Percentiles rank a stretch among this genome's conserved stretches.
phyloP scores from a whole-genome alignment of 2,329 filamentous ascomycete species.

The Pleomassaria siparia region DNA sequence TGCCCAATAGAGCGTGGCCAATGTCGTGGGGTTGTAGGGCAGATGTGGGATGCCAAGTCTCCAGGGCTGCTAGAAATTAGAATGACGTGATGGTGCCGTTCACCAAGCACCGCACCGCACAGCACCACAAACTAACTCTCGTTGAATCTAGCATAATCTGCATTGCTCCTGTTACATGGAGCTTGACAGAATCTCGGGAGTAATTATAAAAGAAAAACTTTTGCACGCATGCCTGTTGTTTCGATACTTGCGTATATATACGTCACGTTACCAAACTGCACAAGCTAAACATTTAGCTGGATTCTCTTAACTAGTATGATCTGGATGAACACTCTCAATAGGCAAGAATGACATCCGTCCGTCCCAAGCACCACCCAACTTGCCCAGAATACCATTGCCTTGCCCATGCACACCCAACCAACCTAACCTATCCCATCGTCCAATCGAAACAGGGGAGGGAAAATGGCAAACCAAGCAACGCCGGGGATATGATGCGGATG shows the following conservation, averaged over 20 bases:
- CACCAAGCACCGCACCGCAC: neutral
- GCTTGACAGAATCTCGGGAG: too few relatives aligned
- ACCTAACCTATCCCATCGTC: slow-evolving; percentile 21
- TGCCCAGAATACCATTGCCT: slow-evolving; percentile 18
- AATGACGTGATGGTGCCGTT: neutral
- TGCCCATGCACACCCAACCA: slow-evolving; percentile 21
- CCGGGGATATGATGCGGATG: slow-evolving; percentile 47
- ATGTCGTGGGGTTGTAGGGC: neutral
- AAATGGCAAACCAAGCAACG: slow-evolving; percentile 34
- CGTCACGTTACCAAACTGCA: neutral
- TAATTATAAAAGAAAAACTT: neutral
- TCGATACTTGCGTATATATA: neutral
- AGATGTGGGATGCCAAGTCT: neutral
- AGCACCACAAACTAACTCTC: too few relatives aligned
- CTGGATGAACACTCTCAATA: slow-evolving; percentile 5
- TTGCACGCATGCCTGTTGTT: neutral
- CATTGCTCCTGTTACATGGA: too few relatives aligned
- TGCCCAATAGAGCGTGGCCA: neutral
- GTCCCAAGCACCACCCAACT: slow-evolving; percentile 15
- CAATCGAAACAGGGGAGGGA: slow-evolving; percentile 19
- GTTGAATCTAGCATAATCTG: too few relatives aligned
- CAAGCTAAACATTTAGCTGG: slow-evolving; percentile 17
- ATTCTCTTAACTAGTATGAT: slow-evolving; percentile 27
- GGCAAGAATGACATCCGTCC: slow-evolving; percentile 11
- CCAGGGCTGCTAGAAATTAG: too few relatives aligned